phyloP scores from a whole-genome alignment of 768 basidiomycete genomes.

The Hirschioporus abietinus region DNA sequence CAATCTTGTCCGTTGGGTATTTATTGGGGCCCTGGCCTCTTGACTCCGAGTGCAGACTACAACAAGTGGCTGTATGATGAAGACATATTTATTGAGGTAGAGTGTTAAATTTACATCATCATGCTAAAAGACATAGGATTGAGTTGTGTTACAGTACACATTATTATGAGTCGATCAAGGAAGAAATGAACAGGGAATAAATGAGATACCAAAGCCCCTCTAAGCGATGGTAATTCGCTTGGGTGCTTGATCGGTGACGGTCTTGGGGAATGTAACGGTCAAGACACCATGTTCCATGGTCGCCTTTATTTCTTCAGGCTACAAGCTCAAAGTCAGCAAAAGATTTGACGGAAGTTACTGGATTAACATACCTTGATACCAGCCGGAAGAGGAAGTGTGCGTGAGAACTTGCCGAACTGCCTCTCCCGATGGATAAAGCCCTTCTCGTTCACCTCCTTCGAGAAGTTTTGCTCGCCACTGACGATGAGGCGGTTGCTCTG shows the following conservation, averaged over 20 bases:
- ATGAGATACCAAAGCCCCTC: not conserved
- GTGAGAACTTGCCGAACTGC: slow-evolving; percentile 41
- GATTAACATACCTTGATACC: slow-evolving; percentile 37
- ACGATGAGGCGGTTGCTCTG: slow-evolving; percentile 10
- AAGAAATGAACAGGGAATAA: too few relatives aligned
- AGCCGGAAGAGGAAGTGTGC: slow-evolving; percentile 41
- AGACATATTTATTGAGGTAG: too few relatives aligned
- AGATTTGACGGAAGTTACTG: not conserved
- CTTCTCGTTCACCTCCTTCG: slow-evolving; percentile 5
- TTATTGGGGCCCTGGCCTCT: too few relatives aligned
- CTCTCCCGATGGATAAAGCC: slow-evolving; percentile 34
- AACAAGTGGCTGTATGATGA: too few relatives aligned
- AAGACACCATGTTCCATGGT: slow-evolving; percentile 13
- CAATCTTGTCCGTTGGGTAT: too few relatives aligned
- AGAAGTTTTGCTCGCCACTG: slow-evolving; percentile 1
- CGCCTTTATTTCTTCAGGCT: slow-evolving; percentile 13
- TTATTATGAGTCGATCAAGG: too few relatives aligned
- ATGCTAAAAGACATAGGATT: too few relatives aligned
- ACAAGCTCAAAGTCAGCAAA: not conserved
- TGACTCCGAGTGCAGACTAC: too few relatives aligned
- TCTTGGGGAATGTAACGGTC: slow-evolving; percentile 15
- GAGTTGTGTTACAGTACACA: too few relatives aligned
- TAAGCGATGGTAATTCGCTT: slow-evolving; percentile 14
- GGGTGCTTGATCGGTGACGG: slow-evolving; percentile 12
- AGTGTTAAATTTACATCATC: too few relatives aligned